These are phyloP conservation scores for Fraxinus excelsior DNA, from an alignment of 257 asterid genomes.

Conservation along the genomic window DNA sequence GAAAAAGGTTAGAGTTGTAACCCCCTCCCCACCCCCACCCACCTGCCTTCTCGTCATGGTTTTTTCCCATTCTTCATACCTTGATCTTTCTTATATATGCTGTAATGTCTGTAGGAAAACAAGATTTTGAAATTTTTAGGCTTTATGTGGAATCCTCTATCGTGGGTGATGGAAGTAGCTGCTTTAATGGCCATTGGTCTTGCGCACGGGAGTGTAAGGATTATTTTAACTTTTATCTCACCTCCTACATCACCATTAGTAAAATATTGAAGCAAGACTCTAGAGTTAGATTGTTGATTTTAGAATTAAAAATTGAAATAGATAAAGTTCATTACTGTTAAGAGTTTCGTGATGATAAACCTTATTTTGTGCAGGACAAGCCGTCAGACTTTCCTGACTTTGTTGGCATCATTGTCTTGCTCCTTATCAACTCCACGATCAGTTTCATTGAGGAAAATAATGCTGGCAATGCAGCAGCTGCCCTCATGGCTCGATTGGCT, in stretches of 20 bases:
- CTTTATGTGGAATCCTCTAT: slow-evolving; percentile 66
- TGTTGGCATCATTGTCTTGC: slow-evolving; percentile 50
- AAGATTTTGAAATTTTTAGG: slow-evolving; percentile 56
- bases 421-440: slow-evolving; percentile 56
- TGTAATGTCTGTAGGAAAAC: slow-evolving; percentile 48
- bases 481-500: slow-evolving; percentile 68
- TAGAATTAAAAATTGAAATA: background rate
- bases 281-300: background rate
- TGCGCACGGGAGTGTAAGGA: slow-evolving; percentile 61
- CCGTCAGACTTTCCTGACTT: slow-evolving; percentile 53
- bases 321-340: background rate
- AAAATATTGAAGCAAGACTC: background rate
- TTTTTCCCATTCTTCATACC: background rate
- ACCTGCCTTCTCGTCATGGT: background rate
- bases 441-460: slow-evolving; percentile 66
- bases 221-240: background rate
- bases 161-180: slow-evolving; percentile 74
- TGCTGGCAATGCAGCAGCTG: slow-evolving; percentile 72
- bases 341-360: background rate
- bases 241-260: background rate
- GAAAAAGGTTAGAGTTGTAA: slow-evolving; percentile 34
- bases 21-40: background rate
- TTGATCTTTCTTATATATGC: background rate
- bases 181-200: slow-evolving; percentile 65
- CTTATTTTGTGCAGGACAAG: slow-evolving; percentile 31